Percentiles rank a stretch among this genome's conserved stretches.
phyloP scores from a whole-genome alignment of 352 stramenopile species.

The Globisporangium yorkense region DNA sequence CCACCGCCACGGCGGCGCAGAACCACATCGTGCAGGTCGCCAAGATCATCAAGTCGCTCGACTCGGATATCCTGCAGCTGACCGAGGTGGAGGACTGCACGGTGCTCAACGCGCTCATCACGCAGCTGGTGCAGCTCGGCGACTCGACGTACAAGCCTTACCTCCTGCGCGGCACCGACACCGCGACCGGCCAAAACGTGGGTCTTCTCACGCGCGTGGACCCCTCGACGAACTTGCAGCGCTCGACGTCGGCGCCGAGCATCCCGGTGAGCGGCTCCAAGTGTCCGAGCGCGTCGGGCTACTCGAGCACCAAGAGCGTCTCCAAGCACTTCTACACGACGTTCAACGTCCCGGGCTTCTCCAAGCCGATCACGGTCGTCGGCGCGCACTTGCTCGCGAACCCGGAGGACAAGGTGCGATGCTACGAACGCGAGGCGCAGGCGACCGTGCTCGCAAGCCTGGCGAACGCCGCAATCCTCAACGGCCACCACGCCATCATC shows the following conservation, averaged over 20 bases:
- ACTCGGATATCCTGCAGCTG: slow-evolving; percentile 63
- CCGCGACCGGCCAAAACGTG: slow-evolving; percentile 57
- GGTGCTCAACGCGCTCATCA: slow-evolving; percentile 45
- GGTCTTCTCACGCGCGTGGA: slow-evolving; percentile 60
- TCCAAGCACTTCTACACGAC: slow-evolving; percentile 72
- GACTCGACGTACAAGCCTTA: slow-evolving; percentile 61
- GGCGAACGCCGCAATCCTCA: slow-evolving; percentile 29
- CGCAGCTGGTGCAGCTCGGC: slow-evolving; percentile 34
- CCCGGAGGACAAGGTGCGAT: slow-evolving; percentile 45
- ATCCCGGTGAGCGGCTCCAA: slow-evolving; percentile 53
- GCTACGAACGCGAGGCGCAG: slow-evolving; percentile 58
- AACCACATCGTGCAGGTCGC: slow-evolving; percentile 51
- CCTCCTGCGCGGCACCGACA: slow-evolving; percentile 49
- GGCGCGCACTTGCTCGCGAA: slow-evolving; percentile 60
- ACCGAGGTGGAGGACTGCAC: slow-evolving; percentile 59
- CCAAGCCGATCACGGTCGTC: slow-evolving; percentile 60
- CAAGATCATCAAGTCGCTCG: slow-evolving; percentile 33
- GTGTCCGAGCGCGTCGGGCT: slow-evolving; percentile 34
- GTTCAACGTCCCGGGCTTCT: slow-evolving; percentile 57
- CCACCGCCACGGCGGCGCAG: slow-evolving; percentile 25
- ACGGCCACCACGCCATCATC: slow-evolving; percentile 52
- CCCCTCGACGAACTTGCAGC: slow-evolving; percentile 36
- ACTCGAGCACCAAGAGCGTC: slow-evolving; percentile 40
- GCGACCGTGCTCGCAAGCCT: slow-evolving; percentile 42
- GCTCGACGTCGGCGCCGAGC: slow-evolving; percentile 22